phyloP scores from a whole-genome alignment of 345 rosid species.

The Eucalyptus pauciflora region DNA sequence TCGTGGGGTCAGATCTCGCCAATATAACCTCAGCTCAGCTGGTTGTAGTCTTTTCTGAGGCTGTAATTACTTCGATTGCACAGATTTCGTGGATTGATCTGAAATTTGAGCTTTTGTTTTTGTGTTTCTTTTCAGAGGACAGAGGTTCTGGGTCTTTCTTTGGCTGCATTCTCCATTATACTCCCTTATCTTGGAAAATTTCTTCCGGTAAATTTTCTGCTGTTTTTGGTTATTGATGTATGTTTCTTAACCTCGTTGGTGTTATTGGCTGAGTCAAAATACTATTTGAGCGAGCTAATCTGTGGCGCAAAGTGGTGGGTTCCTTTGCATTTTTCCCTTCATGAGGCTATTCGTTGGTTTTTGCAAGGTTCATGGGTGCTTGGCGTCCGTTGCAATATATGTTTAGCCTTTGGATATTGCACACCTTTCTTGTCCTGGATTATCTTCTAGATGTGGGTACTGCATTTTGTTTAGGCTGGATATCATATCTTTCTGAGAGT shows the following conservation, averaged over 20 bases:
- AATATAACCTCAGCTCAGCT: conserved; percentile 38
- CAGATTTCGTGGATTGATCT: neutral
- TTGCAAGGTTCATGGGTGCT: neutral
- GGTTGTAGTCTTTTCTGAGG: conserved; percentile 7
- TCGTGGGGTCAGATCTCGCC: conserved; percentile 26
- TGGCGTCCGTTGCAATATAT: neutral
- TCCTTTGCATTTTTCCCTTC: neutral
- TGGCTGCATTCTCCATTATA: conserved; percentile 58
- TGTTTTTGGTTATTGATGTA: neutral
- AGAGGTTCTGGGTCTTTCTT: conserved; percentile 57
- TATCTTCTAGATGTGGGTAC: neutral
- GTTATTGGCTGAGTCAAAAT: neutral
- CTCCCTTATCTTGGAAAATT: conserved; percentile 73
- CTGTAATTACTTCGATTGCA: neutral
- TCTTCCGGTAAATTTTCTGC: conserved; percentile 36
- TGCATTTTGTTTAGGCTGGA: neutral
- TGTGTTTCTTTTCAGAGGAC: conserved; percentile 30
- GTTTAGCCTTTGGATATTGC: neutral
- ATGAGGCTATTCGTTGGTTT: neutral
- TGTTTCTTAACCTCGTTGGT: neutral
- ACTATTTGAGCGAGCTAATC: neutral
- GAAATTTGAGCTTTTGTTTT: neutral
- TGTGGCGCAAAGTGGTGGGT: neutral
- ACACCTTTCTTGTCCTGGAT: neutral
- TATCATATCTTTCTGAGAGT: neutral